A percentile compares a stretch with the other conserved stretches of the same genome.
Conservation (phyloP, 495 filamentous ascomycete species). For the Amniculicola lignicola region DNA sequence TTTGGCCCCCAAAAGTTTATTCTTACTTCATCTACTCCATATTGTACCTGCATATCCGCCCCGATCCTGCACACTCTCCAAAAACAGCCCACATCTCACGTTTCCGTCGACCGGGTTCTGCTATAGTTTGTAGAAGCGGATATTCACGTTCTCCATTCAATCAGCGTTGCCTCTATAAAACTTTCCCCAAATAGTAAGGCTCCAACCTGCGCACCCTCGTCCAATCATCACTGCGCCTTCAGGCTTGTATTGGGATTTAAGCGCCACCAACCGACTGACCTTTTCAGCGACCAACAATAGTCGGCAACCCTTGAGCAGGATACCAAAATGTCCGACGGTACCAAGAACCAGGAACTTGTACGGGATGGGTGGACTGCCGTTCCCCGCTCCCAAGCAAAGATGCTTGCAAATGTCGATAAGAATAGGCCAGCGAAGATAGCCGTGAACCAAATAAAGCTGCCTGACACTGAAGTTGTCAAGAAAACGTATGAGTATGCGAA, state of each 20-base stretch:
- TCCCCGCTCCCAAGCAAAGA: slow-evolving; percentile 33
- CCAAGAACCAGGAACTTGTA: slow-evolving; percentile 9
- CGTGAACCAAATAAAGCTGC: slow-evolving; percentile 34
- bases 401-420: slow-evolving; percentile 8
- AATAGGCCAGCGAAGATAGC: slow-evolving; percentile 21
- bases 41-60: slow-evolving; percentile 29
- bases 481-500: slow-evolving; percentile 30
- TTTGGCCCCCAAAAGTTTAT: slow-evolving; percentile 13
- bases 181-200: background rate
- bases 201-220: background rate
- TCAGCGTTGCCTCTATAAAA: background rate
- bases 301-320: background rate
- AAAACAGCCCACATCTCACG: slow-evolving; percentile 5
- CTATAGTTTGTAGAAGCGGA: too few species aligned
- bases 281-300: background rate
- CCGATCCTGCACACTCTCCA: slow-evolving; percentile 14
- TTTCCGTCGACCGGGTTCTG: slow-evolving; percentile 4
- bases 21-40: slow-evolving; percentile 2
- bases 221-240: background rate
- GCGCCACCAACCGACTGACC: background rate
- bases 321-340: slow-evolving; percentile 10
- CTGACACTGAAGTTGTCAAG: slow-evolving; percentile 28
- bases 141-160: background rate
- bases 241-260: background rate
- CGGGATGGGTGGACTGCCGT: slow-evolving; percentile 39